phyloP scores from a whole-genome alignment of 176 grass and related monocot species.

The Thalia dealbata region DNA sequence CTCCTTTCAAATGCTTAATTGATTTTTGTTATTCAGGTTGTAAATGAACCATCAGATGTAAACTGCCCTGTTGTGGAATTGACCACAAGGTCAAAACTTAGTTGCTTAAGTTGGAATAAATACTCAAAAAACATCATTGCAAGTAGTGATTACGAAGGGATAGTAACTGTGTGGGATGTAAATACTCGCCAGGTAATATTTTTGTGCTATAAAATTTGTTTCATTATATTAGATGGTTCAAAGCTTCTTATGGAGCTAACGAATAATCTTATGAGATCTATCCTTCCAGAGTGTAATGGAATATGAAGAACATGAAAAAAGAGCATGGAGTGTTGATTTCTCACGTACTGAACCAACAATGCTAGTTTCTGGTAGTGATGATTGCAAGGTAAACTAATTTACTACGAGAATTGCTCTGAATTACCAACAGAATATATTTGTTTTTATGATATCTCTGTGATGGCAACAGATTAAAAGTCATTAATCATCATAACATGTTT shows the following conservation, averaged over 20 bases:
- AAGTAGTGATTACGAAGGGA: conserved; percentile 99
- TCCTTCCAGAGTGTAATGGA: conserved; percentile 82
- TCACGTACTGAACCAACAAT: conserved; percentile 79
- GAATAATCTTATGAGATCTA: conserved; percentile 17
- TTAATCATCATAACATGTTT: too few relatives aligned
- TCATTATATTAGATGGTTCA: conserved; percentile 7
- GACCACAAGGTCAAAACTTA: conserved; percentile 91
- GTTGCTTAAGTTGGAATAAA: conserved; percentile 99
- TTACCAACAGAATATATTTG: neutral
- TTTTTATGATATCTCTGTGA: neutral
- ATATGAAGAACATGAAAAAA: conserved; percentile 99
- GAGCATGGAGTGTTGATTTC: conserved; percentile 99
- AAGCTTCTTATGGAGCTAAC: conserved; percentile 8
- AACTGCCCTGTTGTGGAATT: conserved; percentile 97
- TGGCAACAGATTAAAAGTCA: too few relatives aligned
- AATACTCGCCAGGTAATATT: conserved; percentile 72
- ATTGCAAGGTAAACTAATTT: conserved; percentile 76
- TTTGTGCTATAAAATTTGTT: neutral
- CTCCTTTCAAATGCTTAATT: neutral
- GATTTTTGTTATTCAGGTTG: conserved; percentile 43
- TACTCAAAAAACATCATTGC: conserved; percentile 99
- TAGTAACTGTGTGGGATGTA: conserved; percentile 99
- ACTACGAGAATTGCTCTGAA: neutral
- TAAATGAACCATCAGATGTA: conserved; percentile 80
- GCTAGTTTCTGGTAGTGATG: conserved; percentile 97